These are phyloP conservation scores for Starmerella bombicola DNA, from an alignment of 805 yeast species.

Conservation along the genomic window DNA sequence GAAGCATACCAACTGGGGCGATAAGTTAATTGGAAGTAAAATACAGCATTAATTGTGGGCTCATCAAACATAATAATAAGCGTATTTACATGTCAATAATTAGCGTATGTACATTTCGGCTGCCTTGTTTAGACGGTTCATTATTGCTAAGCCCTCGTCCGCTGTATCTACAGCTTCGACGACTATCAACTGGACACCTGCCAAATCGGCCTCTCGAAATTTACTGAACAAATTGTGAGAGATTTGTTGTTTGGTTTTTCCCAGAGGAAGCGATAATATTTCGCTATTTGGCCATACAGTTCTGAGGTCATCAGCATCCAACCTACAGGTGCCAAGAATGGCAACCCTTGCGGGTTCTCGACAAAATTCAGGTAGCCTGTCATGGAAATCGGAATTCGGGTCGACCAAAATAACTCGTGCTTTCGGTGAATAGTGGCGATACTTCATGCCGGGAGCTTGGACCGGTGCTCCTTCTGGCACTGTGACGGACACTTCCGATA, in stretches of 20 bases:
- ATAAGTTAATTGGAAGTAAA: too few species aligned
- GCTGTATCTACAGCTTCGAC: conserved; percentile 71
- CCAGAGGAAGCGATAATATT: conserved; percentile 28
- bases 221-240: conserved; percentile 62
- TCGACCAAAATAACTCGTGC: conserved; percentile 65
- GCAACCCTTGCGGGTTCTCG: conserved; percentile 33
- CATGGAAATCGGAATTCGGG: conserved; percentile 32
- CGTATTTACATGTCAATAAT: too few species aligned
- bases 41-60: too few species aligned
- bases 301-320: conserved; percentile 25
- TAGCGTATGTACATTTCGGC: conserved; percentile 32
- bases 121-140: conserved; percentile 83
- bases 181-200: conserved; percentile 54
- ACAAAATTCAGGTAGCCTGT: not conserved
- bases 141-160: conserved; percentile 82
- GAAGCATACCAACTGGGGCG: too few species aligned
- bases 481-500: conserved; percentile 38
- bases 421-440: conserved; percentile 84
- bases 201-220: conserved; percentile 64
- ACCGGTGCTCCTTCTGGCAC: conserved; percentile 45
- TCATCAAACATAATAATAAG: too few species aligned
- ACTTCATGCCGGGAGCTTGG: conserved; percentile 96
- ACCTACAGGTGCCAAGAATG: conserved; percentile 28
- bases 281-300: conserved; percentile 9
- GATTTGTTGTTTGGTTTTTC: conserved; percentile 44